A percentile compares a stretch with the other conserved stretches of the same genome.
Conservation (phyloP, 1,284 basidiomycete species). For the Takashimella tepidaria region DNA sequence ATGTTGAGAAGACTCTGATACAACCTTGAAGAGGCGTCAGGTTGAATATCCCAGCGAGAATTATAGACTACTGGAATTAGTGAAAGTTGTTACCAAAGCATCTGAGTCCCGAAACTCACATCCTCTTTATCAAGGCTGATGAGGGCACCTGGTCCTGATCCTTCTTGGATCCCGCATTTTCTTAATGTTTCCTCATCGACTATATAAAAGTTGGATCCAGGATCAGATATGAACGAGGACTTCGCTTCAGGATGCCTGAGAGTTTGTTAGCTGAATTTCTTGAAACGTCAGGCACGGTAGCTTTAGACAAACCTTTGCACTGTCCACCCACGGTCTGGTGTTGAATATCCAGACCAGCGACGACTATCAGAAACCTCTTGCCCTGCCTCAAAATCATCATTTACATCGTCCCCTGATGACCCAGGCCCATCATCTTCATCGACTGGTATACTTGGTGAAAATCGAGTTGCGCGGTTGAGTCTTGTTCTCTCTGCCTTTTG, state of each 20-base stretch:
- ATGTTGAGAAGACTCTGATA: slow-evolving; percentile 35
- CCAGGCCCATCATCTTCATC: slow-evolving; percentile 1
- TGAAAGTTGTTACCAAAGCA: background rate
- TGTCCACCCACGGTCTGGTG: slow-evolving; percentile 2
- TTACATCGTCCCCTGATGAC: background rate
- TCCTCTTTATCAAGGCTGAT: slow-evolving; percentile 31
- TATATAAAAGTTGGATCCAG: slow-evolving; percentile 24
- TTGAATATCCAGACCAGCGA: slow-evolving; percentile 21
- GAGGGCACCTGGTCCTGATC: slow-evolving; percentile 24
- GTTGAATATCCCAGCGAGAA: slow-evolving; percentile 35
- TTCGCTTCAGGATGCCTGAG: slow-evolving; percentile 1
- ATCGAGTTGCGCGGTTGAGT: background rate
- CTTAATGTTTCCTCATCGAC: slow-evolving; percentile 12
- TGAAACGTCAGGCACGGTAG: background rate
- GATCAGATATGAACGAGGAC: slow-evolving; percentile 20
- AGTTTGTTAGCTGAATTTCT: background rate
- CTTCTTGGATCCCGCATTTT: background rate
- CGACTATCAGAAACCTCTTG: slow-evolving; percentile 19
- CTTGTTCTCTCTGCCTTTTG: background rate
- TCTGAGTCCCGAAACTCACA: slow-evolving; percentile 21
- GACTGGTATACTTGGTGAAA: slow-evolving; percentile 1
- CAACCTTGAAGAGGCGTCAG: slow-evolving; percentile 34
- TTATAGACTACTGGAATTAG: slow-evolving; percentile 21
- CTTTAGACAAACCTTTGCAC: background rate
- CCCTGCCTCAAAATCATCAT: background rate